A percentile compares a stretch with the other conserved stretches of the same genome.
Conservation (phyloP, 192 early-diverging fungal species). For the Linnemannia exigua region DNA sequence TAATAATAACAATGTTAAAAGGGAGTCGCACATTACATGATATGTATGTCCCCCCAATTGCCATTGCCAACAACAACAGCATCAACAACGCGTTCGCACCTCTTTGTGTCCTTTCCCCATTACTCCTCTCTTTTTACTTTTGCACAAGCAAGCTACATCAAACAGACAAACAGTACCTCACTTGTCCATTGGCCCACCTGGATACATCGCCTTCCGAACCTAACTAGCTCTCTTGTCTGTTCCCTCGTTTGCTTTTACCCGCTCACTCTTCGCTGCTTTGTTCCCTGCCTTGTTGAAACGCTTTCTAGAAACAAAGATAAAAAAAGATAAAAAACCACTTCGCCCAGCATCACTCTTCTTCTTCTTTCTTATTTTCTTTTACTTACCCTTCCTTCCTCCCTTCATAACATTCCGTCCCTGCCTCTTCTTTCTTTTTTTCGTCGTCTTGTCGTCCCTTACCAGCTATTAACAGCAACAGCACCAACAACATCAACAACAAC, state of each 20-base stretch:
- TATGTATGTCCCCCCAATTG: not conserved
- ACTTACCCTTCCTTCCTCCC: not conserved
- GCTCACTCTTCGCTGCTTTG: too few relatives aligned
- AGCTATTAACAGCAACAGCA: not conserved
- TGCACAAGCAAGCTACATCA: not conserved
- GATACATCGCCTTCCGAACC: constrained; percentile 7
- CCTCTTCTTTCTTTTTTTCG: not conserved
- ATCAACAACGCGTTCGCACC: not conserved
- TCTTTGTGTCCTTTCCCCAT: not conserved
- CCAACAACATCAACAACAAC: too few relatives aligned
- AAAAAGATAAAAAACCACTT: too few relatives aligned
- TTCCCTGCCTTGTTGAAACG: too few relatives aligned
- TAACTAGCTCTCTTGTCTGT: constrained; percentile 18
- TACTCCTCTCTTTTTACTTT: not conserved
- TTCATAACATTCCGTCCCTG: not conserved
- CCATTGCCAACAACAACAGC: too few relatives aligned
- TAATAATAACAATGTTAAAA: too few relatives aligned
- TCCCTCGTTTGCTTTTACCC: too few relatives aligned
- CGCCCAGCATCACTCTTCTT: too few relatives aligned
- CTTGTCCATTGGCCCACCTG: not conserved
- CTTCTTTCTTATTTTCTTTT: too few relatives aligned
- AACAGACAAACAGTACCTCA: not conserved
- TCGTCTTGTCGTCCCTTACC: constrained; percentile 9
- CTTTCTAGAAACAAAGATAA: too few relatives aligned
- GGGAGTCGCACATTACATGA: too few relatives aligned